These are phyloP conservation scores for Trametes maxima DNA, from an alignment of 768 basidiomycete genomes.

Conservation along the genomic window DNA sequence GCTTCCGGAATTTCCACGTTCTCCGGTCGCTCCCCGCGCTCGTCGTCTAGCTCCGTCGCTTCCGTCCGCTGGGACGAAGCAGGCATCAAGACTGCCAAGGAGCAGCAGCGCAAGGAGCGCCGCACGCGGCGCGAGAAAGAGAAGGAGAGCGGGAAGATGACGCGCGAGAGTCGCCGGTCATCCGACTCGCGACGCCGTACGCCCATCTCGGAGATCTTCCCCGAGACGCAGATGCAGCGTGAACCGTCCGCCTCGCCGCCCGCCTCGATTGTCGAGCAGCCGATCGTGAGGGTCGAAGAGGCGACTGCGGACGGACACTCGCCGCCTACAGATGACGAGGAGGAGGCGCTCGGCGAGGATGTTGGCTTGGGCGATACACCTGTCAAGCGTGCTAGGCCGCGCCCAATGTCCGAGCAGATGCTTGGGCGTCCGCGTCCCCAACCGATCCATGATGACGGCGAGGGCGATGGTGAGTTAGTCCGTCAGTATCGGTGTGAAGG, in stretches of 20 bases:
- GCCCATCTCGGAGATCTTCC: conserved; percentile 62
- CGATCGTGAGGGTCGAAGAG: conserved; percentile 49
- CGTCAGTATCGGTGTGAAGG: not conserved
- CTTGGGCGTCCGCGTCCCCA: conserved; percentile 51
- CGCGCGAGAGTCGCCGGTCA: conserved; percentile 45
- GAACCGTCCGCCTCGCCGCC: conserved; percentile 17
- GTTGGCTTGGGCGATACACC: conserved; percentile 36
- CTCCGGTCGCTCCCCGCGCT: conserved; percentile 42
- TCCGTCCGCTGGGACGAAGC: conserved; percentile 57
- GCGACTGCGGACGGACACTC: conserved; percentile 56
- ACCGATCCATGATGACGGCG: conserved; percentile 52
- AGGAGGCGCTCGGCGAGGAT: conserved; percentile 13
- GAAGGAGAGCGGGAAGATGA: conserved; percentile 30
- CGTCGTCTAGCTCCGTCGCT: conserved; percentile 36
- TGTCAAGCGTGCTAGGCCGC: conserved; percentile 44
- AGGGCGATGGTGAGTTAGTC: conserved; percentile 52
- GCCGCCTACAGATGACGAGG: conserved; percentile 11
- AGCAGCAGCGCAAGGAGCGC: conserved; percentile 37
- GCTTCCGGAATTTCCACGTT: conserved; percentile 44
- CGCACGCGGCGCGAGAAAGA: conserved; percentile 36
- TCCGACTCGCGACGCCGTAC: conserved; percentile 57
- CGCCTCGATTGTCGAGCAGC: conserved; percentile 15
- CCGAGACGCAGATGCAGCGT: conserved; percentile 36
- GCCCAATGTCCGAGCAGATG: conserved; percentile 69
- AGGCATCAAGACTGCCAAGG: conserved; percentile 50